Evolutionary conservation across 2,329 filamentous ascomycete genomes (phyloP), one percentile per base, ranked within the genome.

Genomic region (Ambrosiella xylebori): DNA sequence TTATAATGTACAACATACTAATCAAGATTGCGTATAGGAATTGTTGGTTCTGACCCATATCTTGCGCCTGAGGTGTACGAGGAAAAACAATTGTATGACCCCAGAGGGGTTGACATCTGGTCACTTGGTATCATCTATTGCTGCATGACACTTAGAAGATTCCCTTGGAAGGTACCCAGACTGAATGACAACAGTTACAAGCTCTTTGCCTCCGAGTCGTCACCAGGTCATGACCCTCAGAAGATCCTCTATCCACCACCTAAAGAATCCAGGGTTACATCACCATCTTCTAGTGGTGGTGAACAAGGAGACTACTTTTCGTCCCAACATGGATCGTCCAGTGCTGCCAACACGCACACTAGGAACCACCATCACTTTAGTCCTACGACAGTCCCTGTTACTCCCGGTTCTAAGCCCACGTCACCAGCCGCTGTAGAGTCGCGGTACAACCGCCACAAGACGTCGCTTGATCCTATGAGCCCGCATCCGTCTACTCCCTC

Each of bases 101-200:
- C 93, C 0, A 86, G 90, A 62, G 88, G 89, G 6, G 88, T 91
- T 1, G 93, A 98, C 71, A 89, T 98, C 61, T 98, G 93, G 93
- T 98, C 93, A 9, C 76, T 98, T 61, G 93, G 91, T 15, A 98
- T 98, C 64, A 97, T 98, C 58, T 98, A 91, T 71, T 97, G 93
- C 71, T 98, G 93, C 74, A 98, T 98, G 93, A 93, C 88, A 4
- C 75, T 98, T 47, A 80, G 93, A 19, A 77, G 93, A 40, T 98
- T 98, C 67, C 93, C 93, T 0, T 98, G 93, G 93, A 98, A 98
- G 72, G 83, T 94, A 40, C 93, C 93, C 3, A 82, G 90, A 45
- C 74, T 89, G 68, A 87, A 87, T 2, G 93, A 98, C 69, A 97
- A 95, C 69, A 95, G 89, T 0, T 98, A 88, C 71, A 90, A 91